phyloP scores from a whole-genome alignment of 139 green algal species.

The Closterium sp. region DNA sequence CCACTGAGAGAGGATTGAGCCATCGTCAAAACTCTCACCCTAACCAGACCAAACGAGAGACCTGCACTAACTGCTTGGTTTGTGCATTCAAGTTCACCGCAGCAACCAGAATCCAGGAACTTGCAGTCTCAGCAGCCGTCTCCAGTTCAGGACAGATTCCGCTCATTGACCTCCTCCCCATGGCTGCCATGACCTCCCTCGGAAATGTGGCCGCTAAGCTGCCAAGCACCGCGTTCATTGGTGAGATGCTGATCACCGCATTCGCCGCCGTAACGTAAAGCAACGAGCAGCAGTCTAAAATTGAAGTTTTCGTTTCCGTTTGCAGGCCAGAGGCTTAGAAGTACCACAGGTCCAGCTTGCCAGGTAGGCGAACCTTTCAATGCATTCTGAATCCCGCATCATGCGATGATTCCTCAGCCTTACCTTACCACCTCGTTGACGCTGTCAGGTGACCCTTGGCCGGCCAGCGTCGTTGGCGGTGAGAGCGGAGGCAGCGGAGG shows the following conservation, averaged over 20 bases:
- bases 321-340: not conserved
- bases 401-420: not conserved
- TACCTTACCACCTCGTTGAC: not conserved
- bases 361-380: not conserved
- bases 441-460: not conserved
- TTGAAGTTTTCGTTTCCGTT: not conserved
- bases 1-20: not conserved
- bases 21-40: not conserved
- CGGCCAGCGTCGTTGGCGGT: not conserved
- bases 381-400: not conserved
- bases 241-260: not conserved
- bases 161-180: not conserved
- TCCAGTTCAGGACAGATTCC: not conserved
- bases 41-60: not conserved
- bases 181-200: not conserved
- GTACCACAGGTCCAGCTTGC: not conserved
- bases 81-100: no score
- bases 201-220: not conserved
- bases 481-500: not conserved
- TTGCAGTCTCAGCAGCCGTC: not conserved
- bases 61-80: no score
- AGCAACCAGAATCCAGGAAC: not conserved
- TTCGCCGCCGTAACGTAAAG: not conserved
- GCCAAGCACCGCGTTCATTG: not conserved
- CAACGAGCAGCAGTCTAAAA: not conserved